phyloP scores from a whole-genome alignment of 2,329 filamentous ascomycete species.

The Ceratocystis cubensis region DNA sequence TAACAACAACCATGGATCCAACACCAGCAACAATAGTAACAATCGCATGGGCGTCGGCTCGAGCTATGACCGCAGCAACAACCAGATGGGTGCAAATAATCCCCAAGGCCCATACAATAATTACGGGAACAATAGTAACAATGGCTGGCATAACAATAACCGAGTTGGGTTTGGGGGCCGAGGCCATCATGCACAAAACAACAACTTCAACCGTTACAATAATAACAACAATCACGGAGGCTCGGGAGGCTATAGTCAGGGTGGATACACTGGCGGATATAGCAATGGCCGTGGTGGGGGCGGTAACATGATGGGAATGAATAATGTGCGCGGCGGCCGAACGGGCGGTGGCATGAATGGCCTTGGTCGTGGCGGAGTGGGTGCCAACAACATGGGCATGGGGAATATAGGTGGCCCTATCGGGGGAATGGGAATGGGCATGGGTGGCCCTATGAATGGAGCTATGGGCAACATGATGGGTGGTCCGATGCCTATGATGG shows the following conservation, averaged over 20 bases:
- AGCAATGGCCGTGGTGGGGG: conserved; percentile 32
- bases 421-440: conserved; percentile 22
- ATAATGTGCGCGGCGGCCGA: conserved; percentile 35
- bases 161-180: conserved; percentile 35
- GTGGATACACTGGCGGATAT: conserved; percentile 25
- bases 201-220: conserved; percentile 20
- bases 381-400: conserved; percentile 38
- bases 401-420: conserved; percentile 42
- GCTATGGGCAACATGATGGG: conserved; percentile 31
- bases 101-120: conserved; percentile 33
- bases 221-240: conserved; percentile 18
- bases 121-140: conserved; percentile 40
- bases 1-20: neutral
- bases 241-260: conserved; percentile 24
- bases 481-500: conserved; percentile 37
- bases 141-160: conserved; percentile 28
- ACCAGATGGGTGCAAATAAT: conserved; percentile 30
- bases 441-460: conserved; percentile 23
- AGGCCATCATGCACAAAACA: conserved; percentile 19
- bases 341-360: conserved; percentile 34
- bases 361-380: conserved; percentile 33
- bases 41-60: conserved; percentile 51
- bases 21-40: neutral
- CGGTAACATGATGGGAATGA: conserved; percentile 33
- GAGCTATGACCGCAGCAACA: conserved; percentile 35